Conservation (phyloP, 1,284 basidiomycete genomes). For the Naganishia sp. region DNA sequence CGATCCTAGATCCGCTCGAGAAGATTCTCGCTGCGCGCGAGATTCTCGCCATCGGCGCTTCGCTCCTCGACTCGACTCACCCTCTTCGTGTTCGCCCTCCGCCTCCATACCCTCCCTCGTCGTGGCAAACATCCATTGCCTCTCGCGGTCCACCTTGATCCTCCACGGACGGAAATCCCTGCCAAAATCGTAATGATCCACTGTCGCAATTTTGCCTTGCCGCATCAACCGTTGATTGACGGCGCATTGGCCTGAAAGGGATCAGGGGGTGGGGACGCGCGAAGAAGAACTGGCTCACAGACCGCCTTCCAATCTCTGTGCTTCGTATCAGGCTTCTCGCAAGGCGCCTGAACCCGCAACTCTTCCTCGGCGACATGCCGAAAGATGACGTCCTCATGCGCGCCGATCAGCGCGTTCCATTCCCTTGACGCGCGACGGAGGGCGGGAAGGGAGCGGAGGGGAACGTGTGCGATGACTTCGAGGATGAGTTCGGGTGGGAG, state of each 20-base stretch:
- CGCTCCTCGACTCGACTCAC: background rate
- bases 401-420: slow-evolving; percentile 37
- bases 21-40: no score
- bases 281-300: background rate
- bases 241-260: slow-evolving; percentile 8
- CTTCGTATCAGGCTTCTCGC: background rate
- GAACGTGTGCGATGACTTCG: slow-evolving; percentile 41
- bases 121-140: slow-evolving; percentile 40
- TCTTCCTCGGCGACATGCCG: background rate
- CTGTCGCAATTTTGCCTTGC: slow-evolving; percentile 1
- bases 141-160: slow-evolving; percentile 44
- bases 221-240: background rate
- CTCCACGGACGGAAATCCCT: slow-evolving; percentile 38
- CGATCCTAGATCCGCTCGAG: no score
- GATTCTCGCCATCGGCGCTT: no score
- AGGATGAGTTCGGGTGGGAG: slow-evolving; percentile 47
- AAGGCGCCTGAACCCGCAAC: background rate
- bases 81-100: background rate
- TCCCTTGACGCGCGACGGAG: slow-evolving; percentile 36
- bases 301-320: slow-evolving; percentile 10
- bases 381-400: slow-evolving; percentile 37
- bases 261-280: no score
- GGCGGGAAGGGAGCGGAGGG: slow-evolving; percentile 35
- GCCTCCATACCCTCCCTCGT: slow-evolving; percentile 7
- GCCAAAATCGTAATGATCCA: slow-evolving; percentile 3